Base-by-base conservation (phyloP, 176 grass and related monocot genomes). In the Puya raimondii region DNA sequence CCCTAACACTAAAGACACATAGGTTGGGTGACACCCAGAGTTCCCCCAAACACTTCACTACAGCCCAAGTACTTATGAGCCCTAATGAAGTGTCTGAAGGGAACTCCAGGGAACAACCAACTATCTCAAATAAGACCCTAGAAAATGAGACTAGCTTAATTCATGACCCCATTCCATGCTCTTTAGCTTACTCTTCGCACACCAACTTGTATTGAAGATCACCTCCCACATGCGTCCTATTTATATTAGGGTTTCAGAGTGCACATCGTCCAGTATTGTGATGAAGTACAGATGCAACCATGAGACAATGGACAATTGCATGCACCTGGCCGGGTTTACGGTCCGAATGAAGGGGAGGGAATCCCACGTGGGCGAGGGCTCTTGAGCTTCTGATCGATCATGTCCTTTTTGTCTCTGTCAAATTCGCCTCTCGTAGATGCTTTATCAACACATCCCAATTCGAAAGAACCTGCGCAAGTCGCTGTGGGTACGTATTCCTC, bases 311-410 rank as follows among this genome's bases (percentile, higher is more conserved):
- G 33, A 42, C 33, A 42, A 42, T 7, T 42, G 33, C 33, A 42
- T 88, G 85, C 51, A 88, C 75, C 81, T 91, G 58, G 75, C 65
- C 85, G 71, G 67, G 67, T 18, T 85, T 85, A 59, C 70, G 73
- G 82, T 26, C 82, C 63, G 33, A 42, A 42, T 42, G 33, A 42
- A 42, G 33, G 33, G 33, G 33, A 42, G 33, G 33, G 33, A 42
- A 42, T 42, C 33, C 5, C 33, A 42, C 33, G 5, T 42, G 33
- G 33, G 33, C 33, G 33, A 7, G 4, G 27, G 33, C 33, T 42
- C 33, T 7, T 42, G 33, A 42, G 33, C 33, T 5, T 42, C 33
- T 0, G 33, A 42, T 42, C 33, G 33, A 42, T 42, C 33, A 5
- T 4, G 33, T 7, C 33, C 33, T 42, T 42, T 42, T 42, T 42